Conservation (phyloP, 345 rosid genomes). For the Mallotus nudiflorus region DNA sequence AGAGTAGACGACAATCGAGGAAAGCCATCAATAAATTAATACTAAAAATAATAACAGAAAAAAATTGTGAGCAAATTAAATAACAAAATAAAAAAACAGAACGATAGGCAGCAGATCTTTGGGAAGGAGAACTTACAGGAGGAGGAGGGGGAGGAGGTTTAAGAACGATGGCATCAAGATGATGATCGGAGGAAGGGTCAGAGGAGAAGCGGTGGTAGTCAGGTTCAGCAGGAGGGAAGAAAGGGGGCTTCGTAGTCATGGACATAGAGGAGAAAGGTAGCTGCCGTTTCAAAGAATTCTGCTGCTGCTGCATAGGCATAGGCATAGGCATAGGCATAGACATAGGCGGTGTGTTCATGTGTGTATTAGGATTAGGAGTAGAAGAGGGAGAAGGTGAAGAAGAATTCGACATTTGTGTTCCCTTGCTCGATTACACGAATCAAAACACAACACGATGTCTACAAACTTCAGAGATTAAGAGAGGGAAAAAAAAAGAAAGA, state of each 20-base stretch:
- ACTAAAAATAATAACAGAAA: too few relatives aligned
- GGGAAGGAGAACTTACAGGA: constrained; percentile 46
- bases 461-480: too few relatives aligned
- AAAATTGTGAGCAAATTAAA: too few relatives aligned
- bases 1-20: not conserved
- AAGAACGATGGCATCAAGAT: constrained; percentile 54
- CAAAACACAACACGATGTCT: too few relatives aligned
- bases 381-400: constrained; percentile 35
- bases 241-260: constrained; percentile 81
- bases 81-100: not conserved
- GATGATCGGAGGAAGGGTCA: constrained; percentile 45
- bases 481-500: constrained; percentile 9
- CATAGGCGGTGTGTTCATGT: constrained; percentile 12
- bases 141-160: too few relatives aligned
- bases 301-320: too few relatives aligned
- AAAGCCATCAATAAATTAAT: too few relatives aligned
- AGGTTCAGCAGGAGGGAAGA: constrained; percentile 54
- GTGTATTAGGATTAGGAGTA: constrained; percentile 10
- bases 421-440: too few relatives aligned
- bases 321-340: constrained; percentile 8
- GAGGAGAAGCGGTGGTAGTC: constrained; percentile 72
- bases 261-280: constrained; percentile 57
- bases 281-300: constrained; percentile 34
- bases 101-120: constrained; percentile 37
- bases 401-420: constrained; percentile 59